Base-by-base conservation (phyloP, 116 monocot genomes). In the Zostera marina region DNA sequence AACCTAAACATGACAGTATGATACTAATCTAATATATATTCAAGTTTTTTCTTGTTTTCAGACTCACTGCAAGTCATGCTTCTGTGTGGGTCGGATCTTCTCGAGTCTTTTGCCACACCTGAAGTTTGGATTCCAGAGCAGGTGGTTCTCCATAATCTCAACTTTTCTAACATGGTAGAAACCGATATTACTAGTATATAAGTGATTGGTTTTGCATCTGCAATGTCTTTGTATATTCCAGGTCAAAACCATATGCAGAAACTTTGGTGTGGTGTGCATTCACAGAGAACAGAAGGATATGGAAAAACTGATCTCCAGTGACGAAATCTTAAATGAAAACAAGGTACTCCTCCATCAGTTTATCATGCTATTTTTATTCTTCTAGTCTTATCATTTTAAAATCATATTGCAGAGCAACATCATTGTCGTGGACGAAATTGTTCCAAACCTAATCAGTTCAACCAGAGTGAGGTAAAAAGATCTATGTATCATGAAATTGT, bases 91-190 rank as follows among this genome's bases (percentile, higher is more conserved):
- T 96, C 94, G 59, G 94, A 94, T 70, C 56, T 96, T 47, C 77
- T 96, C 3, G 82, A 96, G 63, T 88, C 94, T 23, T 96, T 96
- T 25, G 71, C 41, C 22, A 72, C 63, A 47, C 94, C 94, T 68
- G 94, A 88, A 62, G 71, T 74, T 25, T 96, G 94, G 94, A 88
- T 96, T 52, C 76, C 53, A 22, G 82, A 88, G 72, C 94, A 96
- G 85, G 94, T 96, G 71, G n/a, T n/a, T n/a, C 52, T 23, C 64
- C 52, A 46, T 51, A 51, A 20, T 19, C 49, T 51, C 32, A 32
- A 1, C 0, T 32, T 32, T 32, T 32, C 0, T 32, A 32, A 1
- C 32, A 19, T 51, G 17, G 17, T 51, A 16, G 7, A 39, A 7
- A 14, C 15, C 26, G 39, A 24, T 1, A 9, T 56, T 24, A 22